Conservation (phyloP, 2,329 filamentous ascomycete species). For the Nigrospora sphaerica region DNA sequence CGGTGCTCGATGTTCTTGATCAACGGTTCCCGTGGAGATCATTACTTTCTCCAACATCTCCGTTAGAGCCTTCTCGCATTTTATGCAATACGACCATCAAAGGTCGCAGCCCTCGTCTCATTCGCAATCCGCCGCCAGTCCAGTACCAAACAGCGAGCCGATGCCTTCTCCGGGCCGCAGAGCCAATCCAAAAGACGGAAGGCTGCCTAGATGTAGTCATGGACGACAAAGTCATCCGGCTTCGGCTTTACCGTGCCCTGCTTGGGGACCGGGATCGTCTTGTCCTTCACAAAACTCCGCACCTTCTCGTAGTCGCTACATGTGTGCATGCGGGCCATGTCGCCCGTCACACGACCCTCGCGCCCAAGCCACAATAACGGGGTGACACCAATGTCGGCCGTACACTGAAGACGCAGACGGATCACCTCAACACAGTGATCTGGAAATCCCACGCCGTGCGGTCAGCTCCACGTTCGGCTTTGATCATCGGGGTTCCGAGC, state of each 20-base stretch:
- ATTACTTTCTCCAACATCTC: no score
- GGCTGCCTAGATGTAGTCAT: slow-evolving; percentile 3
- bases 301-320: slow-evolving; percentile 9
- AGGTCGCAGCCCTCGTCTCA: no score
- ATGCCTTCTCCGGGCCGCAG: no score
- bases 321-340: slow-evolving; percentile 7
- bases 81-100: no score
- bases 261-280: slow-evolving; percentile 1
- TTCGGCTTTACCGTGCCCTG: slow-evolving; percentile 4
- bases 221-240: slow-evolving; percentile 1
- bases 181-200: no score
- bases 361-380: slow-evolving; percentile 7
- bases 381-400: slow-evolving; percentile 8
- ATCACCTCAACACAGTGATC: slow-evolving; percentile 9
- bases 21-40: no score
- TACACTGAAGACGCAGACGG: slow-evolving; percentile 7
- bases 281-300: slow-evolving; percentile 3
- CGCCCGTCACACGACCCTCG: slow-evolving; percentile 5
- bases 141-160: no score
- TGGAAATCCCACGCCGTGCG: neutral
- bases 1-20: no score
- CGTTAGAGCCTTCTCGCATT: no score
- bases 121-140: no score
- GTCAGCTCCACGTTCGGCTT: no score
- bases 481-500: no score